Evolutionary conservation across 1,284 basidiomycete genomes (phyloP), one percentile per base, ranked within the genome.

Genomic region (Trichosporon ovoides): DNA sequence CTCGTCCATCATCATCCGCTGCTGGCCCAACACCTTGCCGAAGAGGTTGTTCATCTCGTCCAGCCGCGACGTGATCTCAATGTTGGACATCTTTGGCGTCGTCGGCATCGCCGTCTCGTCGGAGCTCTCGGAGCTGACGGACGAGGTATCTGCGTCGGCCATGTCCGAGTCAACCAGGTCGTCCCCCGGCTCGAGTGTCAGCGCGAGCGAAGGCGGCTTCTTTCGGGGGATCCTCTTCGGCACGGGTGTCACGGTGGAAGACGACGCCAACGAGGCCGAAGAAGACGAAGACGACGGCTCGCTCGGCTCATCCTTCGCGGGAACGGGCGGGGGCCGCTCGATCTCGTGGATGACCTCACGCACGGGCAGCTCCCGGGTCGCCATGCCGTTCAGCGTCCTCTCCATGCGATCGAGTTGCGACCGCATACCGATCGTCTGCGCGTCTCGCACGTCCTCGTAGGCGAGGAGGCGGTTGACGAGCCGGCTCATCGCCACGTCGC

Each of bases 341-440:
- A 53, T 57, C 48, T 51, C 43, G 34, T 38, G 34, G 22, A 58
- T 16, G 9, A 46, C 51, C 50, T 56, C 55, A 50, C 36, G 36
- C 49, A 38, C 19, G 56, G 56, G n/a, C 53, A 56, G 43, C 14
- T 48, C 43, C 12, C 43, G 50, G 20, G 19, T 22, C 13, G 33
- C 31, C 13, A 34, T 18, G n/a, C 62, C 63, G n/a, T 60, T 61
- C 11, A 75, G 65, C 43, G 68, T 70, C 40, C 59, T 54, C 55
- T 78, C 75, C 52, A 78, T 76, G 0, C 76, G 69, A 52, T 77
- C 72, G 1, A 78, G 68, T 60, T 77, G 74, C 40, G 54, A 61
- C 10, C 52, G 59, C 16, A 77, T 60, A 3, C 69, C 67, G 3
- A 66, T 66, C 0, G 59, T 65, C 52, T 74, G 70, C 4, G 69